Percentiles rank a stretch among this genome's conserved stretches.
These are phyloP conservation scores for Penicillium sp. DNA, from an alignment of 2,329 filamentous ascomycete species.

Conservation along the genomic window DNA sequence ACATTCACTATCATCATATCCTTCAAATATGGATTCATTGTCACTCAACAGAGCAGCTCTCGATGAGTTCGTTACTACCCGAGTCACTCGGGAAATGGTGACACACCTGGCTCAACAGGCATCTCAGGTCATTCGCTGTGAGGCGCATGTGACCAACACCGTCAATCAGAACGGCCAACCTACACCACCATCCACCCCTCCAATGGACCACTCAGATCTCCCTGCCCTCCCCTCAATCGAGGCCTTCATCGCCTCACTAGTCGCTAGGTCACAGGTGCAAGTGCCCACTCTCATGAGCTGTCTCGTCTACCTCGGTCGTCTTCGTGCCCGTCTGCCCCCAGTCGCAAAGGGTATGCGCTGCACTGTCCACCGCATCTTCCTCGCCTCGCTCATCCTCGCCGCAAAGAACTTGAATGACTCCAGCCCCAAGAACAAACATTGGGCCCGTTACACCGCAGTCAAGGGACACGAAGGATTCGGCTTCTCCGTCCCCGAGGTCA, in stretches of 20 bases:
- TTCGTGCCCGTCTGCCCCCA: conserved; percentile 81
- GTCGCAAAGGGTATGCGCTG: conserved; percentile 95
- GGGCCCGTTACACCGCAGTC: conserved; percentile 88
- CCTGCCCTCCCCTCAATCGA: conserved; percentile 71
- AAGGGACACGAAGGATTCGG: conserved; percentile 72
- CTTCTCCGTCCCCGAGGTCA: conserved; percentile 93
- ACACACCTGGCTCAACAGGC: conserved; percentile 47
- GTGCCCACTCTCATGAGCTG: conserved; percentile 97
- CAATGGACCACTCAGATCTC: conserved; percentile 46
- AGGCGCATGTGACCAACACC: conserved; percentile 49
- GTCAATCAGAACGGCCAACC: conserved; percentile 51
- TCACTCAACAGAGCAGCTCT: conserved; percentile 44
- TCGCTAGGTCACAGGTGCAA: conserved; percentile 91
- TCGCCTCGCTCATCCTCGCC: conserved; percentile 63
- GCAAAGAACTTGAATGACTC: conserved; percentile 99
- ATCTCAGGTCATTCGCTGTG: conserved; percentile 49
- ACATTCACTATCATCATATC: conserved; percentile 8
- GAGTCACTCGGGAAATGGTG: conserved; percentile 50
- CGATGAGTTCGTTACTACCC: conserved; percentile 47
- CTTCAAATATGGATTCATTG: conserved; percentile 10
- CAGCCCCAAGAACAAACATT: conserved; percentile 99
- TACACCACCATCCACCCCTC: conserved; percentile 60
- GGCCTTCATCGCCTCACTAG: conserved; percentile 86
- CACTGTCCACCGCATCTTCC: conserved; percentile 96
- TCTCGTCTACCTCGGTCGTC: conserved; percentile 83